Base-by-base conservation (phyloP, 768 basidiomycete species). In the Boletus sensibilis region DNA sequence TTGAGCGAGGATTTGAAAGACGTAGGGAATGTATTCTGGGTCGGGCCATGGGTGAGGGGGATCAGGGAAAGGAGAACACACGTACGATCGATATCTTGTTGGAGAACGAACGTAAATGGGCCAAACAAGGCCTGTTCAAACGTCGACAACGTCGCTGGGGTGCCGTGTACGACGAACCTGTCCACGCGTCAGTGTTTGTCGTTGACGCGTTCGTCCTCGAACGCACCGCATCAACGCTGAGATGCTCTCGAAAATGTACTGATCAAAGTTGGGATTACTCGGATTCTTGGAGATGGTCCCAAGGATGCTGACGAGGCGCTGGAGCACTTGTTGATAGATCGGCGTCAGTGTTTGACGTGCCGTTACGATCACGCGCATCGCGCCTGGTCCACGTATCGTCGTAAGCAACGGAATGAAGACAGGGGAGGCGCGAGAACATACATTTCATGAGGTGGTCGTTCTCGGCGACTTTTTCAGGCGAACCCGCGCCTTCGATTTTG, bases 391-490 rank as follows among this genome's bases (percentile, higher is more conserved):
- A 20, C 3, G n/a, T 40, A 8, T 38, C 31, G 16, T 35, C 39
- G 52, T 54, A 52, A 57, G 55, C 46, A 49, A 25, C 23, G 31
- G 29, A 45, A 53, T 3, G 16, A 44, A 50, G 41, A 12, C 3
- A 16, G 6, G 6, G 0, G 13, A 11, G 10, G 14, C 6, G 3
- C 1, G 12, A 14, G 8, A 27, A 73, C 86, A 45, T 61, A 95
- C 96, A 95, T 78, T 92, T 94, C 94, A 98, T 99, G 46, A 98
- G 76, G 71, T 97, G 90, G 71, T 98, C 96, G 63, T 99, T 99
- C 70, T 98, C 95, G 0, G 96, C 93, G 33, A 96, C 84, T 75
- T 96, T 95, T 69, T 97, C 91, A 0, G 97, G 86, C 4, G 89
- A 89, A 3, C 79, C 81, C 7, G 85, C 89, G 40, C 76, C 74